Base-by-base conservation (phyloP, 2,329 filamentous ascomycete species). In the Aspergillus proliferans region DNA sequence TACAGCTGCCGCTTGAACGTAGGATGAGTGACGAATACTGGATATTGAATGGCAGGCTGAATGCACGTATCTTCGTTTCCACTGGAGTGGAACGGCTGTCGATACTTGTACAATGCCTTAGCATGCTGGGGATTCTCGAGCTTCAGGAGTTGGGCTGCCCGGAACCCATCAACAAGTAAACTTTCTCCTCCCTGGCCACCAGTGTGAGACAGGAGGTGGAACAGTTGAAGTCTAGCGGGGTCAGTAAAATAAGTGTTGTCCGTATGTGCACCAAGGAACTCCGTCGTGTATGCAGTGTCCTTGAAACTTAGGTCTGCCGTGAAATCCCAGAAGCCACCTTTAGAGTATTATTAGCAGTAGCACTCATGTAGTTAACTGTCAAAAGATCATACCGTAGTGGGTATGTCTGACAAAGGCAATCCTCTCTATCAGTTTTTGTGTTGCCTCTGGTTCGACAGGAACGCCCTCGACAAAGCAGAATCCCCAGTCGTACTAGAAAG, bases 241-340 rank as follows among this genome's bases (percentile, higher is more conserved):
- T 97, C 92, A 19, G 83, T 90, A 71, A 97, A 97, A 70, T 98
- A 97, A 1, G 92, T 95, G 6, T 83, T 97, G 71, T 98, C 93
- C 1, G 92, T 97, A 69, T 98, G 93, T 1, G 87, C 85, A 18
- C 83, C 82, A 2, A 98, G 80, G 1, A 84, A 84, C 45, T 93
- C 77, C 59, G 86, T 89, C 1, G 92, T 96, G 72, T 97, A 98
- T 3, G 90, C 90, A 1, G 88, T 94, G 62, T 95, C 90, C 56
- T 91, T 91, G 63, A 86, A 86, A 24, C 88, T 85, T 21, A 96
- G 79, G 67, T 96, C 87, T 4, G 91, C 86, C 1, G 88, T 87
- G 68, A 97, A 97, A 69, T 96, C 92, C 74, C 84, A 87, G 68
- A 87, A 87, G 24, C 79, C 84, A 53, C 83, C 78, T 57, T 47